Percentiles rank a stretch among this genome's conserved stretches.
Evolutionary conservation across 495 filamentous ascomycete species (phyloP).

Genomic region (Collariella sp.): DNA sequence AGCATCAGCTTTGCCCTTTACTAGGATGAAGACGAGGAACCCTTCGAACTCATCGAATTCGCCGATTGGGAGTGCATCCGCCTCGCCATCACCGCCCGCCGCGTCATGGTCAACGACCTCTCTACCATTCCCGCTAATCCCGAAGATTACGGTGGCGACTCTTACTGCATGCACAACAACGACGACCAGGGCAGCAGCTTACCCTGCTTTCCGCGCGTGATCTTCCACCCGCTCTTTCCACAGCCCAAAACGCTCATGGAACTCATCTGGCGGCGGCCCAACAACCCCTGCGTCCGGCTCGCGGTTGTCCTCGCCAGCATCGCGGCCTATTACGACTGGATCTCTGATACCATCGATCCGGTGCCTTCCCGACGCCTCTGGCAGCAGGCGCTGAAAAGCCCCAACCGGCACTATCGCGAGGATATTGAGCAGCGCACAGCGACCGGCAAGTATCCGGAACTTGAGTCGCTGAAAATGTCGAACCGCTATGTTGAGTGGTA

Average conservation of each 20-base stretch:
- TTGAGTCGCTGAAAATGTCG: not conserved
- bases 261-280: not conserved
- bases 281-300: not conserved
- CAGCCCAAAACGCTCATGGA: too few species aligned
- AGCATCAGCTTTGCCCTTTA: constrained; percentile 10
- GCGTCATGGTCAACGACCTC: not conserved
- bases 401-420: not conserved
- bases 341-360: not conserved
- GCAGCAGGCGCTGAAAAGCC: not conserved
- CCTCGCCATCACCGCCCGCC: not conserved
- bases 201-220: not conserved
- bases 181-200: not conserved
- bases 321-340: too few species aligned
- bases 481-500: not conserved
- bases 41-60: not conserved
- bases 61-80: not conserved
- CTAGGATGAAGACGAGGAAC: not conserved
- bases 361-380: not conserved
- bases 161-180: not conserved
- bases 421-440: not conserved
- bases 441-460: not conserved
- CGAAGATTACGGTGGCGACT: too few species aligned
- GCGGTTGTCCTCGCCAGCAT: too few species aligned
- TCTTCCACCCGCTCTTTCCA: not conserved
- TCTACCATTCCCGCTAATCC: not conserved